These are phyloP conservation scores for Boletus huronensis DNA, from an alignment of 768 basidiomycete species.

Conservation along the genomic window DNA sequence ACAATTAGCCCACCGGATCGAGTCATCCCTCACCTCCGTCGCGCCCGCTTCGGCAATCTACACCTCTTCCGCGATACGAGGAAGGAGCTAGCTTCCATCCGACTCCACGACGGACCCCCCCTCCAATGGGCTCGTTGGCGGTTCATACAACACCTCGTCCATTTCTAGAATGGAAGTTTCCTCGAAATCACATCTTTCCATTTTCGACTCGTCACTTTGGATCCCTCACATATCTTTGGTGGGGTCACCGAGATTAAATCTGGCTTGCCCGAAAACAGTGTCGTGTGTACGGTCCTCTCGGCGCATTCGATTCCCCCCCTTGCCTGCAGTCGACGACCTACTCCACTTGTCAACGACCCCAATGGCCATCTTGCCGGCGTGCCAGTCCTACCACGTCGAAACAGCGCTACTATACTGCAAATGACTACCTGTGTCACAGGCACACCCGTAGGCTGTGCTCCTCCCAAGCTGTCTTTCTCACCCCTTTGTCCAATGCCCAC, in stretches of 20 bases:
- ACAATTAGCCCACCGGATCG: conserved; percentile 10
- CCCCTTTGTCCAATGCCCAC: not conserved
- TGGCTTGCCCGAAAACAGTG: not conserved
- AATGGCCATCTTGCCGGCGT: not conserved
- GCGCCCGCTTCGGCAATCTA: conserved; percentile 5
- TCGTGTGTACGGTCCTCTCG: conserved; percentile 2
- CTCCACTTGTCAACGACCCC: not conserved
- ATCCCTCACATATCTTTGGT: conserved; percentile 5
- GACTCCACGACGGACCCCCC: conserved; percentile 2
- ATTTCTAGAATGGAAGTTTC: conserved; percentile 12
- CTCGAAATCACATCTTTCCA: conserved; percentile 16
- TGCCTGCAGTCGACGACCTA: not conserved
- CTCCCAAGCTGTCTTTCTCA: conserved; percentile 1
- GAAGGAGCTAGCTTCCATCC: conserved; percentile 3
- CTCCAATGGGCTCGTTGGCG: not conserved
- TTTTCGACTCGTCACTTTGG: conserved; percentile 8
- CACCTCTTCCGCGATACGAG: not conserved
- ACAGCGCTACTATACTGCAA: not conserved
- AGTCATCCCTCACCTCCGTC: not conserved
- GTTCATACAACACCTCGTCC: conserved; percentile 1
- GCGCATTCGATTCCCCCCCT: not conserved
- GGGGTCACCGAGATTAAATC: not conserved
- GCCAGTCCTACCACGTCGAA: not conserved
- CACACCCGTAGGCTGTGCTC: conserved; percentile 1
- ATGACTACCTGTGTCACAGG: not conserved